Base-by-base conservation (phyloP, 306 rosid species). In the Quercus bicolor region DNA sequence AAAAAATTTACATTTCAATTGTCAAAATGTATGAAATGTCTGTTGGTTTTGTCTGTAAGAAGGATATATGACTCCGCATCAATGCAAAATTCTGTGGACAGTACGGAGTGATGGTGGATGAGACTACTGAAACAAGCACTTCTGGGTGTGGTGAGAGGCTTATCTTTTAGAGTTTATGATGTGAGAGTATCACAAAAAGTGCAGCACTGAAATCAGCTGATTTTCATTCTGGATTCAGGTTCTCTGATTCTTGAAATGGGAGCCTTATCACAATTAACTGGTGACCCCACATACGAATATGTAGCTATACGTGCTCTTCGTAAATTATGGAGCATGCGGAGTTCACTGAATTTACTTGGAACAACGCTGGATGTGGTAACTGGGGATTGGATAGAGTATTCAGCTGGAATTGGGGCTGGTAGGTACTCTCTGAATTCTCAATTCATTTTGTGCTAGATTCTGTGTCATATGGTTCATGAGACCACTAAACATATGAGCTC, bases 221-320 rank as follows among this genome's bases (percentile, higher is more conserved):
- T 23, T 82, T 79, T 84, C 74, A 53, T 14, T 80, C 57, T 81
- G 66, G 72, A 54, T 76, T 79, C 85, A 95, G 98, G 98, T 84
- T 95, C 98, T 56, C 86, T 95, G 70, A 95, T 95, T 88, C 97
- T 95, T 85, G 98, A 93, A 90, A 95, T 95, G 98, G 98, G 98
- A 74, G 97, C 98, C 68, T 87, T 95, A 79, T 95, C 98, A 33
- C 94, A 84, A 88, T 26, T 95, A 84, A 95, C 98, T 16, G 96
- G 97, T 77, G 91, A 95, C 85, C 90, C 91, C 48, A 92, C 70
- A 77, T 95, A 87, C 57, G 98, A 95, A 84, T 85, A 88, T 56
- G 96, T 79, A 79, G 98, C 98, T 80, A 82, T 95, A 85, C 93
- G 88, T 73, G 95, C 98, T 70, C 92, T 95, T 70, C 97, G 90